Conservation (phyloP, 345 rosid genomes). For the Eucalyptus tenuipes region DNA sequence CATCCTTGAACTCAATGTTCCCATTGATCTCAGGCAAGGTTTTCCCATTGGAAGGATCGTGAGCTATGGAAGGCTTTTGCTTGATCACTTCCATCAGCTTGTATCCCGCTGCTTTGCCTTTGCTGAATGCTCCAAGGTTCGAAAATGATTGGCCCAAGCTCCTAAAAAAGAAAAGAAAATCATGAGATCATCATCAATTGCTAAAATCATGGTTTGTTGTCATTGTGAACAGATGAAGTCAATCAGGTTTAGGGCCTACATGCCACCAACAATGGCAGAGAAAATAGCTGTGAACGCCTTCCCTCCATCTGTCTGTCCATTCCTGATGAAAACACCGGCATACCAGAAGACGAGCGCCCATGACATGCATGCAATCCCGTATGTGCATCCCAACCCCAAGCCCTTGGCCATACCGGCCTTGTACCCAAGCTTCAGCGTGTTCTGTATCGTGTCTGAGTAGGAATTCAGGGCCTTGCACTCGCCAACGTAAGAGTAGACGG, state of each 20-base stretch:
- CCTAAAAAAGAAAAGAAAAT: slow-evolving; percentile 30
- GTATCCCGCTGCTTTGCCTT: slow-evolving; percentile 96
- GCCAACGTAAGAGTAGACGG: slow-evolving; percentile 92
- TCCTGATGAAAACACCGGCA: slow-evolving; percentile 95
- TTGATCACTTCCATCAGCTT: slow-evolving; percentile 93
- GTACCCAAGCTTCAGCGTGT: slow-evolving; percentile 89
- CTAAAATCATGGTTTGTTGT: neutral
- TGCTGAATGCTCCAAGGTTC: slow-evolving; percentile 97
- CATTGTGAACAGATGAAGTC: neutral
- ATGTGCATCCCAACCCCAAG: slow-evolving; percentile 94
- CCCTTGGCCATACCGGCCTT: slow-evolving; percentile 99
- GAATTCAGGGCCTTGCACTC: slow-evolving; percentile 91
- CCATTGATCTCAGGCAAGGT: slow-evolving; percentile 76
- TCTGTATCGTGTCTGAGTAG: slow-evolving; percentile 92
- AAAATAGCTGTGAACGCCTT: slow-evolving; percentile 97
- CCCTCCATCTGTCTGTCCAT: slow-evolving; percentile 92
- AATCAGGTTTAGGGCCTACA: slow-evolving; percentile 38
- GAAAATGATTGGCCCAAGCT: slow-evolving; percentile 99
- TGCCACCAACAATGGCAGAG: slow-evolving; percentile 99
- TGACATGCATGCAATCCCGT: slow-evolving; percentile 99
- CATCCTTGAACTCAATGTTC: slow-evolving; percentile 84
- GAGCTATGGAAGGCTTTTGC: slow-evolving; percentile 81
- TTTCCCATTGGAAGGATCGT: slow-evolving; percentile 60
- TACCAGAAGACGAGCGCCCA: slow-evolving; percentile 99
- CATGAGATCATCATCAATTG: neutral